Evolutionary conservation across 257 asterid genomes (phyloP).

Genomic region (Ophiorrhiza pumila): DNA sequence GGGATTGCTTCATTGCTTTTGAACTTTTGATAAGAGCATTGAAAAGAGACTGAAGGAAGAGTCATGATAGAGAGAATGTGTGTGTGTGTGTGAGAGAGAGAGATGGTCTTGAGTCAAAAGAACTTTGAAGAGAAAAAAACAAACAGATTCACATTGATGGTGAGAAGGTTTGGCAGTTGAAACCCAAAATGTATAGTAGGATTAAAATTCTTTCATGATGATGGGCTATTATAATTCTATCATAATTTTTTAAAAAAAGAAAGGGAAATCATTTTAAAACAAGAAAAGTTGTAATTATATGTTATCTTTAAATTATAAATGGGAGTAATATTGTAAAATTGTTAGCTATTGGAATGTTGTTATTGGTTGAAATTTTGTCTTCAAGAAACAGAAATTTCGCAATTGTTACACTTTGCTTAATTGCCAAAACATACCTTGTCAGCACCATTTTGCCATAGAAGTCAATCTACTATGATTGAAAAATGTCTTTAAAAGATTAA

Average conservation of each 20-base stretch:
- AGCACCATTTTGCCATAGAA: background rate
- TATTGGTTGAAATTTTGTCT: too few relatives aligned
- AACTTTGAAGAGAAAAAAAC: conserved; percentile 14
- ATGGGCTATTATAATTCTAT: too few relatives aligned
- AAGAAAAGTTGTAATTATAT: too few relatives aligned
- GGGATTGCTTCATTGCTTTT: conserved; percentile 24
- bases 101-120: conserved; percentile 14
- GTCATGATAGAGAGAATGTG: conserved; percentile 1
- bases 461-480: background rate
- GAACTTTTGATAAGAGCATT: conserved; percentile 9
- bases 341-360: too few relatives aligned
- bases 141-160: conserved; percentile 15
- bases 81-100: conserved; percentile 3
- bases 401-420: background rate
- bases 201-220: too few relatives aligned
- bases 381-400: too few relatives aligned
- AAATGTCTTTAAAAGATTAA: too few relatives aligned
- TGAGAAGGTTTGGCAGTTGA: conserved; percentile 10
- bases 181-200: background rate
- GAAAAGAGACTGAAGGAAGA: conserved; percentile 6
- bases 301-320: too few relatives aligned
- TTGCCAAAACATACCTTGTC: background rate
- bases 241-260: too few relatives aligned
- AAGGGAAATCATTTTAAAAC: too few relatives aligned
- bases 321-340: too few relatives aligned